phyloP scores from a whole-genome alignment of 306 rosid species.

The Erythrophleum fordii region DNA sequence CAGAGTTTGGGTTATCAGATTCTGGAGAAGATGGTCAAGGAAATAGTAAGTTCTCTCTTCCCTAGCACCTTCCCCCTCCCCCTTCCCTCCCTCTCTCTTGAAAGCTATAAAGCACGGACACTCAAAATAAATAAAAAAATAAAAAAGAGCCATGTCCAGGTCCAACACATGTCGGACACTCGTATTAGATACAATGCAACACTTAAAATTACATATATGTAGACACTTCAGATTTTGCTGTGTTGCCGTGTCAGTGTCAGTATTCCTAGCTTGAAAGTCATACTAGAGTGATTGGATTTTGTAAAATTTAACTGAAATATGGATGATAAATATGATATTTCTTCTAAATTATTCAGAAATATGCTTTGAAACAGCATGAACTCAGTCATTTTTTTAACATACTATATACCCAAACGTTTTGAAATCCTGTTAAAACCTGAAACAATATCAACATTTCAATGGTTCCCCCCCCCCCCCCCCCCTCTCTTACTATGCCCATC shows the following conservation, averaged over 20 bases:
- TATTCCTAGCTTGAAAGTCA: conserved; percentile 10
- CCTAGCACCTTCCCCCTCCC: neutral
- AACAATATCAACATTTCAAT: neutral
- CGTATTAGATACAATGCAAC: neutral
- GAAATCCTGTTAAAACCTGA: conserved; percentile 12
- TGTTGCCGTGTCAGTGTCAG: neutral
- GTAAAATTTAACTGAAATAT: neutral
- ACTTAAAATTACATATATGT: neutral
- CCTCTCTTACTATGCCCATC: neutral
- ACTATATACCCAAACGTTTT: neutral
- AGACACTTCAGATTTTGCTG: neutral
- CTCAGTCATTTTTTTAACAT: neutral
- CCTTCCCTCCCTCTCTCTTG: neutral
- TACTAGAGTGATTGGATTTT: neutral
- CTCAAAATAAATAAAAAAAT: no score
- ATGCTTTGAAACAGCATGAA: neutral
- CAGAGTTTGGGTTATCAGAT: conserved; percentile 77
- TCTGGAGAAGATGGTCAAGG: conserved; percentile 73
- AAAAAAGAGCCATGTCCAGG: neutral
- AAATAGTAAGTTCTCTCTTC: conserved; percentile 62
- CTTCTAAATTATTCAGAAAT: conserved; percentile 9
- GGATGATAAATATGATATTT: conserved; percentile 20
- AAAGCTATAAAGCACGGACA: neutral
- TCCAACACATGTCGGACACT: neutral
- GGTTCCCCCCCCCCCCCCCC: no score